phyloP scores from a whole-genome alignment of 139 green algal genomes.

The Coelastrella sp. region DNA sequence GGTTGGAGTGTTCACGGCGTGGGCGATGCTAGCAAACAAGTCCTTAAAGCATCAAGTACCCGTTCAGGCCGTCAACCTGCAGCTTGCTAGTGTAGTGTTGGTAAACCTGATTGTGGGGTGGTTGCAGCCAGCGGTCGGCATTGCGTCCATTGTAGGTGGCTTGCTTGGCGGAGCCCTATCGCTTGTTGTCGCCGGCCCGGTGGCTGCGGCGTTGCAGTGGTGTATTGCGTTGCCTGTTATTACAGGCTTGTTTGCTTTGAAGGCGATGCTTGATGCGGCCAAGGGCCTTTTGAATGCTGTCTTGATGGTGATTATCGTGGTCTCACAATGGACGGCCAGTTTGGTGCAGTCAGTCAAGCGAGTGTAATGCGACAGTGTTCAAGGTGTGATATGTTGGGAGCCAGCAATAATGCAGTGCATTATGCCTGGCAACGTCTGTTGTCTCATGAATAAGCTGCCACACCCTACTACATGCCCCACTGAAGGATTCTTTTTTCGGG shows the following conservation, averaged over 20 bases:
- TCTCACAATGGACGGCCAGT: background rate
- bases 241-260: background rate
- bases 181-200: background rate
- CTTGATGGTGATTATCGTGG: background rate
- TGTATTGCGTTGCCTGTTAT: background rate
- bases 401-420: too few relatives aligned
- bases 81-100: background rate
- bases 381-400: too few relatives aligned
- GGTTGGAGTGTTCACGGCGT: constrained; percentile 4
- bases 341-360: background rate
- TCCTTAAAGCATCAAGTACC: background rate
- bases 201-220: constrained; percentile 2
- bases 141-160: background rate
- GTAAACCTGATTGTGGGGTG: background rate
- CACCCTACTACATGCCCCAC: too few relatives aligned
- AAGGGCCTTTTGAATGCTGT: background rate
- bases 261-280: background rate
- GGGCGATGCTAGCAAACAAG: background rate
- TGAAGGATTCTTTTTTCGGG: too few relatives aligned
- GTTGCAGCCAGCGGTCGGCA: background rate
- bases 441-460: too few relatives aligned
- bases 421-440: too few relatives aligned
- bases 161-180: background rate
- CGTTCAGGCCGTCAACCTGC: background rate
- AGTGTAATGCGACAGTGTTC: background rate